A percentile compares a stretch with the other conserved stretches of the same genome.
These are phyloP conservation scores for Capronia coronata DNA, from an alignment of 2,329 filamentous ascomycete genomes.

Conservation along the genomic window DNA sequence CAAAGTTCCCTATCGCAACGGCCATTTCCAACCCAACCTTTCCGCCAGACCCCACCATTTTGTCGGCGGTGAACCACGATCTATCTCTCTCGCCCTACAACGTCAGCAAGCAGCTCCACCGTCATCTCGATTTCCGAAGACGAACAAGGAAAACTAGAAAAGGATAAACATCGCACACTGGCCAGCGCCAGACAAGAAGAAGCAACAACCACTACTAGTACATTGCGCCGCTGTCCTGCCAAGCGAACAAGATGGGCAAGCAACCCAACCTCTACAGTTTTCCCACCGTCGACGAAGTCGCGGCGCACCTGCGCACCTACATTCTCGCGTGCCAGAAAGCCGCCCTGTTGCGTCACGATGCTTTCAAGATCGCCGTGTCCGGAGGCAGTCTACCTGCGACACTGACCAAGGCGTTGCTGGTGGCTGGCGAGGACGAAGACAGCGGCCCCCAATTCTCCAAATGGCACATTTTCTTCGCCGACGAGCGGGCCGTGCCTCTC, in stretches of 20 bases:
- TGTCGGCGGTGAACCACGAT: neutral
- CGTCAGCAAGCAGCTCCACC: neutral
- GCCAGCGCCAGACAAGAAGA: too few relatives aligned
- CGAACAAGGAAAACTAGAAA: too few relatives aligned
- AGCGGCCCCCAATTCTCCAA: constrained; percentile 59
- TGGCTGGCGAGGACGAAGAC: constrained; percentile 30
- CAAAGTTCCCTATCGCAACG: constrained; percentile 7
- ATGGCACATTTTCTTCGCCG: constrained; percentile 98
- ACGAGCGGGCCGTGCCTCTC: constrained; percentile 89
- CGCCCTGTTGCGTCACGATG: constrained; percentile 69
- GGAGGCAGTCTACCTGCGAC: constrained; percentile 88
- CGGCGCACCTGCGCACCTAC: constrained; percentile 71
- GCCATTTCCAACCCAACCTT: constrained; percentile 1
- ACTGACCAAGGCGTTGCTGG: constrained; percentile 74
- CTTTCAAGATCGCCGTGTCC: constrained; percentile 87
- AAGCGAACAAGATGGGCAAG: constrained; percentile 34
- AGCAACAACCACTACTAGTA: too few relatives aligned
- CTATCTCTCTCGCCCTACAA: neutral
- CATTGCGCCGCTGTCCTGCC: too few relatives aligned
- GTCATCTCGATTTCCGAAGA: too few relatives aligned
- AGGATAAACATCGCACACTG: too few relatives aligned
- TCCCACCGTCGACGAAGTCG: constrained; percentile 61
- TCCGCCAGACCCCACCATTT: neutral
- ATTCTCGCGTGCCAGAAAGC: constrained; percentile 74
- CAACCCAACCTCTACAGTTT: constrained; percentile 71